phyloP scores from a whole-genome alignment of 306 rosid species.

The Comarum palustre region DNA sequence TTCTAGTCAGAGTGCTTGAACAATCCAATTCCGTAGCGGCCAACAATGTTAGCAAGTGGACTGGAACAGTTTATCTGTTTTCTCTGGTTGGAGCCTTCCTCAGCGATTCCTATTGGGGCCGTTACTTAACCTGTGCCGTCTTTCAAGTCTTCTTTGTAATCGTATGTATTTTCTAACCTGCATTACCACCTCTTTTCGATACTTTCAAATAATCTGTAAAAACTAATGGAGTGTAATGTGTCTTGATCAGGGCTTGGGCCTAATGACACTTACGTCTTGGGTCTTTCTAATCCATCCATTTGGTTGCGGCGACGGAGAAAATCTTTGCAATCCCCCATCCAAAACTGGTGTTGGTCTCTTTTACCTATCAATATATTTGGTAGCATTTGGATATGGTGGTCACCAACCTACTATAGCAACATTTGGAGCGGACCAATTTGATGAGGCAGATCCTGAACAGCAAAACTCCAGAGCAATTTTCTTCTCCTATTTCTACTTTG shows the following conservation, averaged over 20 bases:
- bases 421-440: slow-evolving; percentile 66
- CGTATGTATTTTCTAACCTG: slow-evolving; percentile 4
- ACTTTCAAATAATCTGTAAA: background rate
- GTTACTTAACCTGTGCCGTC: slow-evolving; percentile 33
- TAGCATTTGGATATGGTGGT: slow-evolving; percentile 64
- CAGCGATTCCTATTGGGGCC: slow-evolving; percentile 42
- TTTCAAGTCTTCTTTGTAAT: slow-evolving; percentile 27
- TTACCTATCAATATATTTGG: slow-evolving; percentile 54
- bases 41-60: slow-evolving; percentile 31
- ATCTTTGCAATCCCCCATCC: slow-evolving; percentile 13
- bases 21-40: slow-evolving; percentile 32
- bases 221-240: background rate
- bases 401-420: slow-evolving; percentile 60
- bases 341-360: slow-evolving; percentile 37
- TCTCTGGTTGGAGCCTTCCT: slow-evolving; percentile 36
- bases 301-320: slow-evolving; percentile 21
- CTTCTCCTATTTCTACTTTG: slow-evolving; percentile 57
- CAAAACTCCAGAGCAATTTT: slow-evolving; percentile 45
- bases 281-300: slow-evolving; percentile 17
- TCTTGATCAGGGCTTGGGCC: slow-evolving; percentile 21
- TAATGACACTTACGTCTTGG: slow-evolving; percentile 23
- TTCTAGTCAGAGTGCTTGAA: slow-evolving; percentile 29
- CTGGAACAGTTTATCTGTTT: slow-evolving; percentile 37
- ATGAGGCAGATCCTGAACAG: slow-evolving; percentile 45
- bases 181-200: background rate